These are phyloP conservation scores for Naegleria lovaniensis DNA, from an alignment of 208 protist genomes.

Conservation along the genomic window DNA sequence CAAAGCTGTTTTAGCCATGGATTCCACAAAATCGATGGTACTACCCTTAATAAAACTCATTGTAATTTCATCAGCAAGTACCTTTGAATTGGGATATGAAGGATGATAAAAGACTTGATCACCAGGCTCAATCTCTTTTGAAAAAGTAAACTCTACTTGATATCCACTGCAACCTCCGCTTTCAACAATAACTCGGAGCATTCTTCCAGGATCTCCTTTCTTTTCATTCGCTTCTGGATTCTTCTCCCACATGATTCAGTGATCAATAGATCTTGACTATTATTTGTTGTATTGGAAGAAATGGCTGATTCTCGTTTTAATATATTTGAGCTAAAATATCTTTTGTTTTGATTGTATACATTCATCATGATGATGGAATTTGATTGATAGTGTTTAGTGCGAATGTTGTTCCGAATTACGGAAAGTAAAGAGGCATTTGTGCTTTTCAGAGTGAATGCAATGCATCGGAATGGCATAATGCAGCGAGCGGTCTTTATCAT, in stretches of 20 bases:
- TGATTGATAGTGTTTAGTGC: no score
- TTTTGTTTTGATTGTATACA: no score
- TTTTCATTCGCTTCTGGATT: not conserved
- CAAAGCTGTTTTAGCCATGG: not conserved
- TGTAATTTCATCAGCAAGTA: not conserved
- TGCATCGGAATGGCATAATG: no score
- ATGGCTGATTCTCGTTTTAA: no score
- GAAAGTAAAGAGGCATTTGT: no score
- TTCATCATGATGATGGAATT: no score
- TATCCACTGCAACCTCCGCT: not conserved
- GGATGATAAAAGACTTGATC: not conserved
- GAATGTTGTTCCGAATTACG: no score
- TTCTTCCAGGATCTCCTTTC: not conserved
- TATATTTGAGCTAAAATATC: no score
- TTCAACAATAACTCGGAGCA: not conserved
- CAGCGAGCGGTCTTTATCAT: no score
- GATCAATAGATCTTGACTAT: not conserved
- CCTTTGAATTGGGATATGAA: not conserved
- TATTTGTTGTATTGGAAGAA: no score
- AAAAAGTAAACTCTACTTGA: not conserved
- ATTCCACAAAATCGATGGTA: not conserved
- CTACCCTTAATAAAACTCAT: not conserved
- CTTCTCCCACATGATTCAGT: not conserved
- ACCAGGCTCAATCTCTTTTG: not conserved
- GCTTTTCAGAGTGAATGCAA: no score